phyloP scores from a whole-genome alignment of 257 asterid species.

The Jaltomata sinuosa region DNA sequence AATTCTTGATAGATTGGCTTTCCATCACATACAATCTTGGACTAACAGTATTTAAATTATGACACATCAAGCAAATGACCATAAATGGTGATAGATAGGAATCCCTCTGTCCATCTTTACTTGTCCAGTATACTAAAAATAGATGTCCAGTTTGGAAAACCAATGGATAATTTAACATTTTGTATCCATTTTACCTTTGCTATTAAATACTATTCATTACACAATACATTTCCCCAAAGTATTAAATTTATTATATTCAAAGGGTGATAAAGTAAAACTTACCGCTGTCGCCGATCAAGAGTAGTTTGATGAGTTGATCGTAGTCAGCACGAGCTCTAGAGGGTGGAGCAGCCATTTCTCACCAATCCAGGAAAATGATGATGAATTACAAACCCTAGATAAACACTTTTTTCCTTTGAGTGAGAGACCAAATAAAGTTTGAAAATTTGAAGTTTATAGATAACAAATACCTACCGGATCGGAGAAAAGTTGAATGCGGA shows the following conservation, averaged over 20 bases:
- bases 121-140: too few species aligned
- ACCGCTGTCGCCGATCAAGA: conserved; percentile 56
- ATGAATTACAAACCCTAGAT: conserved; percentile 1
- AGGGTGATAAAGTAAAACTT: too few species aligned
- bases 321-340: conserved; percentile 58
- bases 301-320: conserved; percentile 41
- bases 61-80: background rate
- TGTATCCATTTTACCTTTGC: too few species aligned
- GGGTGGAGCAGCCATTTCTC: conserved; percentile 47
- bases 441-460: background rate
- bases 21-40: background rate
- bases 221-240: too few species aligned
- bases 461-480: background rate
- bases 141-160: too few species aligned
- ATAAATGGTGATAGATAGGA: background rate
- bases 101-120: too few species aligned
- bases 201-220: too few species aligned
- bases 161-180: too few species aligned
- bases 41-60: background rate
- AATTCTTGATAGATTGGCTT: background rate
- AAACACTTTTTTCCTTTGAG: too few species aligned
- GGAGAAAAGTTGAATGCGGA: background rate
- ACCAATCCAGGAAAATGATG: background rate
- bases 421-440: background rate
- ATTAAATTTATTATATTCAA: too few species aligned